A percentile compares a stretch with the other conserved stretches of the same genome.
These are phyloP conservation scores for Nyctanthes arbortristis DNA, from an alignment of 257 asterid species.

Conservation along the genomic window DNA sequence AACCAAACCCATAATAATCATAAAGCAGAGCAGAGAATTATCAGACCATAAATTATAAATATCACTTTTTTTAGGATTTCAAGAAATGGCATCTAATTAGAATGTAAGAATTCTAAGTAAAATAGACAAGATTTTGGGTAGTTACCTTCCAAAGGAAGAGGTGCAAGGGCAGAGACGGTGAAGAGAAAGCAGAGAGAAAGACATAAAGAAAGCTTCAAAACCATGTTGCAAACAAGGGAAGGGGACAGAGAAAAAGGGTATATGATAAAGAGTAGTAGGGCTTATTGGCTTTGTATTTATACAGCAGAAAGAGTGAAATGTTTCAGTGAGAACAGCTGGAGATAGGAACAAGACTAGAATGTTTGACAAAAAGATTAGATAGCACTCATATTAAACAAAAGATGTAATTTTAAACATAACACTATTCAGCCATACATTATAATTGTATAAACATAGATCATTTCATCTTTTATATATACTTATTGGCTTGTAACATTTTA, in stretches of 20 bases:
- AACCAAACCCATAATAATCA: not conserved
- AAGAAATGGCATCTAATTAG: too few relatives aligned
- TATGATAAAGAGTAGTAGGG: not conserved
- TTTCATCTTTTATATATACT: too few relatives aligned
- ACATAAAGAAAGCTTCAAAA: slow-evolving; percentile 27
- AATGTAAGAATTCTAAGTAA: not conserved
- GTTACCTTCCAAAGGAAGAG: slow-evolving; percentile 66
- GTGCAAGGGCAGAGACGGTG: slow-evolving; percentile 39
- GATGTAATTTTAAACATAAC: too few relatives aligned
- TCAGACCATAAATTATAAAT: too few relatives aligned
- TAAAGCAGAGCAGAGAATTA: not conserved
- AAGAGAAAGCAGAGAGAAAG: slow-evolving; percentile 41
- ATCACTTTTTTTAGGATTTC: too few relatives aligned
- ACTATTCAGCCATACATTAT: too few relatives aligned
- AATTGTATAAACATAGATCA: too few relatives aligned
- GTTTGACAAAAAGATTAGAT: too few relatives aligned
- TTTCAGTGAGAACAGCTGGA: not conserved
- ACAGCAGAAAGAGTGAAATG: not conserved
- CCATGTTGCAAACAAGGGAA: slow-evolving; percentile 39
- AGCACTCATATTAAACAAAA: too few relatives aligned
- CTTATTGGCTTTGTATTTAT: not conserved
- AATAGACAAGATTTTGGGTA: not conserved
- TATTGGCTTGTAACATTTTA: too few relatives aligned
- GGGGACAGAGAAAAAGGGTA: not conserved
- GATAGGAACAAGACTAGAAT: not conserved